These are phyloP conservation scores for Rhodofomes roseus DNA, from an alignment of 1,284 basidiomycete species.

Conservation along the genomic window DNA sequence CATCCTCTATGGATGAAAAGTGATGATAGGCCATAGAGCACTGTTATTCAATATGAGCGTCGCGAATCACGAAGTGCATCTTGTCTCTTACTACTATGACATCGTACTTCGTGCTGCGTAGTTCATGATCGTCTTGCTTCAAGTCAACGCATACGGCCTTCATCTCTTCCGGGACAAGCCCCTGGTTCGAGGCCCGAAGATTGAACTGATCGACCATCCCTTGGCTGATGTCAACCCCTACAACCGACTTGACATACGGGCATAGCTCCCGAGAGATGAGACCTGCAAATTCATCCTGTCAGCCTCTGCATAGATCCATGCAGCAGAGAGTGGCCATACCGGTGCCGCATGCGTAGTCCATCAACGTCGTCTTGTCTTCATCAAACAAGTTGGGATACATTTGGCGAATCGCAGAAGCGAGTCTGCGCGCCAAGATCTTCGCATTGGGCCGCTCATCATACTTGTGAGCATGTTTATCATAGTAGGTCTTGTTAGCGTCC, in stretches of 20 bases:
- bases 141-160: conserved; percentile 50
- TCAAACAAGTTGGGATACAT: conserved; percentile 44
- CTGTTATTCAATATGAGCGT: conserved; percentile 30
- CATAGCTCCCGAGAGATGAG: conserved; percentile 53
- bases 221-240: conserved; percentile 71
- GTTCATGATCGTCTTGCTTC: conserved; percentile 39
- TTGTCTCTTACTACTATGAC: conserved; percentile 48
- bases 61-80: not conserved
- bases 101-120: conserved; percentile 56
- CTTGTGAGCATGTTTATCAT: conserved; percentile 26
- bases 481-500: conserved; percentile 30
- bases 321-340: conserved; percentile 38
- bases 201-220: conserved; percentile 64
- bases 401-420: conserved; percentile 39
- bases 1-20: conserved; percentile 45
- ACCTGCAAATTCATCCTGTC: conserved; percentile 34
- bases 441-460: conserved; percentile 27
- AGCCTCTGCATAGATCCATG: not conserved
- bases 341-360: conserved; percentile 73
- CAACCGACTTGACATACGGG: conserved; percentile 49
- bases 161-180: conserved; percentile 56
- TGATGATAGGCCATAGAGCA: conserved; percentile 71
- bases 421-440: conserved; percentile 27
- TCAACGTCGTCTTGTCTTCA: conserved; percentile 48
- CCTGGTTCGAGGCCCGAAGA: conserved; percentile 48